Evolutionary conservation across 2,329 filamentous ascomycete genomes (phyloP).

Genomic region (Emergomyces orientalis): DNA sequence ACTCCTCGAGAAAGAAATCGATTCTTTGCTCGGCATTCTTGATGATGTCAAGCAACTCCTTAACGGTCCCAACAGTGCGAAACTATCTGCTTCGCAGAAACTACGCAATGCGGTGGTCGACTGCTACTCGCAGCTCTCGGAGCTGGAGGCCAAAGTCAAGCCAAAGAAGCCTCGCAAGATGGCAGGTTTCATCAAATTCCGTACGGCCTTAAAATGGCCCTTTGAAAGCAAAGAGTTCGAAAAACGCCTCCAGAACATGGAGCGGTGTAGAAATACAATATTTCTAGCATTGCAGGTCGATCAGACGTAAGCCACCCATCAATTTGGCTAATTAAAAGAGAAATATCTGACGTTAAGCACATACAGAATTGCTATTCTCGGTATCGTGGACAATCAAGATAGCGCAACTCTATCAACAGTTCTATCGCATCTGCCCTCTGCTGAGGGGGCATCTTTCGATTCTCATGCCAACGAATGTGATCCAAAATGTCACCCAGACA

Average conservation of each 20-base stretch:
- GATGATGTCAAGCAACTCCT: not conserved
- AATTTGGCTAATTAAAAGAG: not conserved
- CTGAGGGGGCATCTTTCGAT: conserved; percentile 9
- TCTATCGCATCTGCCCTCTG: conserved; percentile 1
- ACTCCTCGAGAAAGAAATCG: not conserved
- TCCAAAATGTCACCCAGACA: conserved; percentile 17
- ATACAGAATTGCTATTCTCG: not conserved
- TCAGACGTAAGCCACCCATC: not conserved
- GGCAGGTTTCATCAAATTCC: not conserved
- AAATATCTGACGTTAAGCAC: not conserved
- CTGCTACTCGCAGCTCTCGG: not conserved
- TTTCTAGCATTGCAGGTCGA: not conserved
- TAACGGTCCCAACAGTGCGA: not conserved
- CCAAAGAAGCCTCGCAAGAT: not conserved
- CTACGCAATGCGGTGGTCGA: not conserved
- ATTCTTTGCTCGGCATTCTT: not conserved
- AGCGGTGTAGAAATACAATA: not conserved
- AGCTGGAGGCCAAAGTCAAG: not conserved
- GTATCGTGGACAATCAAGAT: not conserved
- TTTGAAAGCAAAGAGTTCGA: not conserved
- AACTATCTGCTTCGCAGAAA: not conserved
- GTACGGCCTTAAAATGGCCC: not conserved
- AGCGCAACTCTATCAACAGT: not conserved
- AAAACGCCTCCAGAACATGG: not conserved
- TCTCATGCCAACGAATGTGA: conserved; percentile 8